A percentile compares a stretch with the other conserved stretches of the same genome.
Conservation (phyloP, 1,284 basidiomycete species). For the Trametes versicolor region DNA sequence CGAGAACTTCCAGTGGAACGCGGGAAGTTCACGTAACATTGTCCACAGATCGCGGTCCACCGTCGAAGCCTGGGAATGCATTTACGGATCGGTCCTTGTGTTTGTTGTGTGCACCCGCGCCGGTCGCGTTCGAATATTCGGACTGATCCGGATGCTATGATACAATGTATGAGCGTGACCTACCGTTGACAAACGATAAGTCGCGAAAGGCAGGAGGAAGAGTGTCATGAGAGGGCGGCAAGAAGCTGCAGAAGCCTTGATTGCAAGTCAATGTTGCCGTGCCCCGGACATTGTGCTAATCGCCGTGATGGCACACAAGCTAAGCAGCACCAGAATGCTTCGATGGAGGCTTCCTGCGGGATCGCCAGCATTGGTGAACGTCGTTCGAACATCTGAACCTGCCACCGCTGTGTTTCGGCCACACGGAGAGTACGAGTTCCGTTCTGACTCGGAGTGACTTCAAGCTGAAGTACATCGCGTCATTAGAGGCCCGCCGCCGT, state of each 20-base stretch:
- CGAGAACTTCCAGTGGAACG: conserved; percentile 7
- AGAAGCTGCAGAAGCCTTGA: conserved; percentile 11
- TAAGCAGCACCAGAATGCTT: neutral
- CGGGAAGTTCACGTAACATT: conserved; percentile 18
- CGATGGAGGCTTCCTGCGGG: neutral
- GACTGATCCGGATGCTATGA: conserved; percentile 21
- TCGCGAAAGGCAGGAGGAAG: conserved; percentile 17
- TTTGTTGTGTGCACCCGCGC: conserved; percentile 16
- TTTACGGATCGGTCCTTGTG: conserved; percentile 12
- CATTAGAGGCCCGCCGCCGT: neutral
- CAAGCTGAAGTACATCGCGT: neutral
- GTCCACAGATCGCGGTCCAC: conserved; percentile 6
- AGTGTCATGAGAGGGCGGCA: conserved; percentile 1
- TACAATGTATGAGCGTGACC: conserved; percentile 22
- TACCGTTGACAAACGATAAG: conserved; percentile 20
- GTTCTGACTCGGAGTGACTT: neutral
- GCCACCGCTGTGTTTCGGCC: neutral
- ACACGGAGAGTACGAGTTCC: neutral
- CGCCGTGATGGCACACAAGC: conserved; percentile 21
- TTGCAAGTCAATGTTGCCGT: conserved; percentile 13
- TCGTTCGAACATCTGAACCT: neutral
- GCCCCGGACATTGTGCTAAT: conserved; percentile 26
- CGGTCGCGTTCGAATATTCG: conserved; percentile 13
- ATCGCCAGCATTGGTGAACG: neutral
- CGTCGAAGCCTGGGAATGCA: conserved; percentile 19